A percentile compares a stretch with the other conserved stretches of the same genome.
These are phyloP conservation scores for Dactylorhiza incarnata DNA, from an alignment of 106 monocot genomes.

Conservation along the genomic window DNA sequence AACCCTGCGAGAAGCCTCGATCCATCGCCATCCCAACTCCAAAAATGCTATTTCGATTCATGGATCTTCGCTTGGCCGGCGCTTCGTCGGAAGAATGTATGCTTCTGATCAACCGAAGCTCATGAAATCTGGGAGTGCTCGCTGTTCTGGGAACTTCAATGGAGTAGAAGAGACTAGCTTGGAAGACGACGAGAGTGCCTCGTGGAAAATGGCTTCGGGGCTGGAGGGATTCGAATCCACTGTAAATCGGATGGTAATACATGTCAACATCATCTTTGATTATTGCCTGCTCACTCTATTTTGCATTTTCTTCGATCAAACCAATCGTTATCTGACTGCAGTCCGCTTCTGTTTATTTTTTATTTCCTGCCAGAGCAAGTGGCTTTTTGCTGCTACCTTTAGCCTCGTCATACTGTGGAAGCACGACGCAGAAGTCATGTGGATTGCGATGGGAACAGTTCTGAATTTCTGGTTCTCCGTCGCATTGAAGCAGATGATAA, in stretches of 20 bases:
- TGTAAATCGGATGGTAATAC: constrained; percentile 29
- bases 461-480: constrained; percentile 50
- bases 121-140: constrained; percentile 12
- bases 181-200: not conserved
- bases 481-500: constrained; percentile 54
- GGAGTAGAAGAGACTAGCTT: constrained; percentile 33
- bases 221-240: constrained; percentile 18
- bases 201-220: not conserved
- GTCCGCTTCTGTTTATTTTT: not conserved
- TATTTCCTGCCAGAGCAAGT: constrained; percentile 87
- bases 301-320: not conserved
- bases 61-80: constrained; percentile 8
- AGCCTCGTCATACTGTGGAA: constrained; percentile 57
- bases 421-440: constrained; percentile 71
- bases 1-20: no score
- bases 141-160: not conserved
- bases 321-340: not conserved
- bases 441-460: constrained; percentile 59
- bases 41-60: constrained; percentile 11
- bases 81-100: constrained; percentile 1
- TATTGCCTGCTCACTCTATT: not conserved
- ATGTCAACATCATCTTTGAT: not conserved
- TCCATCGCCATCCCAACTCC: no score
- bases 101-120: constrained; percentile 15
- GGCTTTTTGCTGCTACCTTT: constrained; percentile 54